Evolutionary conservation across 2,329 filamentous ascomycete genomes (phyloP), one percentile per base, ranked within the genome.

Genomic region (Aspergillus fijiensis): DNA sequence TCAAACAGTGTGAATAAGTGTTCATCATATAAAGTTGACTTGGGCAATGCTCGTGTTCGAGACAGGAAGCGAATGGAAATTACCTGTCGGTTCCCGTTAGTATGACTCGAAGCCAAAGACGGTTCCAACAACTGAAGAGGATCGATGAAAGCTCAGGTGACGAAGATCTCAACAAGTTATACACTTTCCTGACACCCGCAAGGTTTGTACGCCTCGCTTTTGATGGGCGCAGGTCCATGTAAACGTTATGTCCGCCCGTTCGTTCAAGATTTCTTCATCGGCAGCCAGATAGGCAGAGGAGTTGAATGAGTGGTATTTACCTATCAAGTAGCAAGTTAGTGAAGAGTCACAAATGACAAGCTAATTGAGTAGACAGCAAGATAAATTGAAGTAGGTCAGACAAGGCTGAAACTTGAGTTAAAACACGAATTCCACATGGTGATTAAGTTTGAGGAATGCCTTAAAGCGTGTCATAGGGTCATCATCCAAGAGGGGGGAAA

Each of bases 1-100:
- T 87, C 85, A 86, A 85, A 87, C 85, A 87, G 85, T 87, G 85
- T 87, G 85, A 87, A 87, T 87, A 87, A 80, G 63, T 80, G 78
- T 82, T 87, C 85, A 87, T 87, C 85, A 87, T 86, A 69, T 76
- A 78, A 77, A 74, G 75, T 74, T 73, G 74, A 72, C 70, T 68
- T 67, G 65, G 61, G 59, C 58, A 64, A 58, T 52, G 42, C 23
- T 61, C 57, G 63, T 55, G 63, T 50, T 14, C 63, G 48, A 68
- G 60, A 53, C 59, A 49, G 61, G 21, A 49, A 60, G 21, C 60
- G 59, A 42, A 48, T 51, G 54, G 60, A 55, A 55, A 70, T 59
- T 72, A 74, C 72, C 71, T 73, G 67, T 39, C 50, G 57, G 47
- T 52, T 58, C 65, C 51, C 61, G 69, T 67, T 60, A 69, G 64